phyloP scores from a whole-genome alignment of 2,329 filamentous ascomycete species.

The Ascochyta lentis region DNA sequence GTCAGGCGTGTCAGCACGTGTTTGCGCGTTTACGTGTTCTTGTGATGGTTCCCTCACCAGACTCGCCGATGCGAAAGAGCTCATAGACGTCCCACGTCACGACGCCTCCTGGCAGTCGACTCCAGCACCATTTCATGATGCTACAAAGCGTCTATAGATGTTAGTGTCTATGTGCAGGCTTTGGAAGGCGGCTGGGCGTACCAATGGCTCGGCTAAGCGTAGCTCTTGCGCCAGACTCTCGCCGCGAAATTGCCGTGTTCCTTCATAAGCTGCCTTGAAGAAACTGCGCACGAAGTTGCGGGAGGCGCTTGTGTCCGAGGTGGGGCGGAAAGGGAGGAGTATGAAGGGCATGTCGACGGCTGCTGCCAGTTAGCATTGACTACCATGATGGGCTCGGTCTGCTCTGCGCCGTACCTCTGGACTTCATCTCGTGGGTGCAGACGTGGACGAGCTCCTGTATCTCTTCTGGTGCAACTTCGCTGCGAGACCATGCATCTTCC shows the following conservation, averaged over 20 bases:
- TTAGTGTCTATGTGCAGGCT: slow-evolving; percentile 24
- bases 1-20: slow-evolving; percentile 29
- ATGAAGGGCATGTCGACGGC: slow-evolving; percentile 91
- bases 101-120: slow-evolving; percentile 84
- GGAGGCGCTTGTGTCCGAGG: slow-evolving; percentile 88
- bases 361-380: slow-evolving; percentile 50
- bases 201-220: slow-evolving; percentile 91
- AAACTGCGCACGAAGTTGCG: slow-evolving; percentile 92
- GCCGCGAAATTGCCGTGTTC: slow-evolving; percentile 65
- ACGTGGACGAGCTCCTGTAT: slow-evolving; percentile 84
- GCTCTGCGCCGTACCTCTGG: slow-evolving; percentile 71
- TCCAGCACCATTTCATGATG: slow-evolving; percentile 99
- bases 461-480: slow-evolving; percentile 84
- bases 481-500: slow-evolving; percentile 87
- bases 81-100: slow-evolving; percentile 98
- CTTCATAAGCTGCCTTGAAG: slow-evolving; percentile 74
- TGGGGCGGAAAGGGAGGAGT: slow-evolving; percentile 90
- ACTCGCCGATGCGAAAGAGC: slow-evolving; percentile 91
- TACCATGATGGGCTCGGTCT: neutral
- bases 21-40: slow-evolving; percentile 8
- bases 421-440: slow-evolving; percentile 91
- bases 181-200: slow-evolving; percentile 54
- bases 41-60: slow-evolving; percentile 64
- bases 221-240: slow-evolving; percentile 82
- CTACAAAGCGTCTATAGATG: slow-evolving; percentile 79